Conservation (phyloP, 176 grass and related monocot genomes). For the Aechmea fasciata region DNA sequence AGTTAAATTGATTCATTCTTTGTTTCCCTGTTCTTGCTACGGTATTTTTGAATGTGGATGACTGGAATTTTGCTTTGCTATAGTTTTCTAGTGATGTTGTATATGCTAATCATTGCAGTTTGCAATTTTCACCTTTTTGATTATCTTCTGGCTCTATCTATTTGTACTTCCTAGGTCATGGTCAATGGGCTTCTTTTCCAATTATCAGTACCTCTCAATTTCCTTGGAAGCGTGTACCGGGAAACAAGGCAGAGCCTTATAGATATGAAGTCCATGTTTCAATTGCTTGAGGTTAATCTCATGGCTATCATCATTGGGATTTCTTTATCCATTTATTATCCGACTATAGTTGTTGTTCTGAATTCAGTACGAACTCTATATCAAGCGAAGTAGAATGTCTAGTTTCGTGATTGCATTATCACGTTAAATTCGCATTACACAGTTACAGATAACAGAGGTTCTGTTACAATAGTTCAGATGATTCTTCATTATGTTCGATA, state of each 20-base stretch:
- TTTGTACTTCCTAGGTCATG: conserved; percentile 63
- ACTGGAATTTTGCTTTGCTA: no score
- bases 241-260: conserved; percentile 98
- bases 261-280: conserved; percentile 98
- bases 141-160: not conserved
- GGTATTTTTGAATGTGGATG: no score
- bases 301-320: conserved; percentile 8
- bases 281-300: conserved; percentile 73
- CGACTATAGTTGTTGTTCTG: not conserved
- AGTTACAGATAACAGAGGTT: no score
- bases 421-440: no score
- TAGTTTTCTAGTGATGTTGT: not conserved
- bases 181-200: conserved; percentile 99
- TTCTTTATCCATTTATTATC: not conserved
- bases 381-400: no score
- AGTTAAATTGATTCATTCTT: no score
- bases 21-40: no score
- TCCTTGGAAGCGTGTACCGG: conserved; percentile 97
- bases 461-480: not conserved
- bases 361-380: no score
- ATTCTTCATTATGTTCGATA: not conserved
- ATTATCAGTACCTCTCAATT: conserved; percentile 91
- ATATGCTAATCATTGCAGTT: not conserved
- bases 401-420: no score
- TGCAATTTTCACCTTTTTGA: not conserved